phyloP scores from a whole-genome alignment of 106 monocot genomes.

The Dendrobium huoshanense region DNA sequence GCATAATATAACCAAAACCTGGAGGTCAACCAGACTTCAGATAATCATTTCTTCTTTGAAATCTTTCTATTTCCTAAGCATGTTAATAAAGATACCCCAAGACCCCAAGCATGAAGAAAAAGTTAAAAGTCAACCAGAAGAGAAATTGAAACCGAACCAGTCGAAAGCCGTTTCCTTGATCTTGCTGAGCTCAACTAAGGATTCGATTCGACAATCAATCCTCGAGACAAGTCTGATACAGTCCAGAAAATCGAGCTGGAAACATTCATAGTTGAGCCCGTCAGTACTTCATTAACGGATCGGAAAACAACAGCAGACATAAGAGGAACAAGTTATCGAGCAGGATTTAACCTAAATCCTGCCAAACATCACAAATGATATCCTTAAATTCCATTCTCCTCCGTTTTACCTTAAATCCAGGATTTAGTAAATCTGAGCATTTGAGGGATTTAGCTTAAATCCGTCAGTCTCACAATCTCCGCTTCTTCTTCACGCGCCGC shows the following conservation, averaged over 20 bases:
- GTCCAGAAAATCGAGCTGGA: neutral
- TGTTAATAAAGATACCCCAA: neutral
- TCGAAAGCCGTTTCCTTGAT: neutral
- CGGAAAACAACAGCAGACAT: neutral
- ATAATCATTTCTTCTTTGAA: neutral
- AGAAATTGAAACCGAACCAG: neutral
- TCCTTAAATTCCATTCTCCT: too few species aligned
- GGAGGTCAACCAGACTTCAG: neutral
- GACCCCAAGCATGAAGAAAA: neutral
- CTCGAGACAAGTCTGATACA: neutral
- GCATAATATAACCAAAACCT: neutral
- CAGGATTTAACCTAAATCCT: too few species aligned
- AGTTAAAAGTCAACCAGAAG: neutral
- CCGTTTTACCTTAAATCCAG: too few species aligned
- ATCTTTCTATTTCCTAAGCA: neutral
- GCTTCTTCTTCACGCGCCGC: too few species aligned
- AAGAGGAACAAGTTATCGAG: neutral
- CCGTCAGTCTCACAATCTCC: too few species aligned
- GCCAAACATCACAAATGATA: too few species aligned
- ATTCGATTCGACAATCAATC: neutral
- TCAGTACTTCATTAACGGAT: neutral
- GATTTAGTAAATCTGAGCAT: too few species aligned
- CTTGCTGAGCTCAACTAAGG: neutral
- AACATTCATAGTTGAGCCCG: neutral
- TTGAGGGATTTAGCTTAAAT: too few species aligned